phyloP scores from a whole-genome alignment of 306 rosid species.

The Fragaria nilgerrensis region DNA sequence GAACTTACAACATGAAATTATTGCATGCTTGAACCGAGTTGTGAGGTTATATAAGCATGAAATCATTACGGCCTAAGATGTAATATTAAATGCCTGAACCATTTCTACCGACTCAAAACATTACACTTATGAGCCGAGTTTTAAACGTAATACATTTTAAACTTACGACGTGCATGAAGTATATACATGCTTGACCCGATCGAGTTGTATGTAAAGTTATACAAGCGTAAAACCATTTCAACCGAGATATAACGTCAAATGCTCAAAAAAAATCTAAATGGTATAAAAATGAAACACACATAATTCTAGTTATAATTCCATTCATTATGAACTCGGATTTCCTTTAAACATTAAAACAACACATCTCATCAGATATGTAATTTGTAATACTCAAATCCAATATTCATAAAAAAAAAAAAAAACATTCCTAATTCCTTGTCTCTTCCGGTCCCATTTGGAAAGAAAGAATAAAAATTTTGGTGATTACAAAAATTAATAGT shows the following conservation, averaged over 20 bases:
- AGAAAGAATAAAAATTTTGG: neutral
- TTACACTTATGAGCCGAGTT: neutral
- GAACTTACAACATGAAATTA: too few species aligned
- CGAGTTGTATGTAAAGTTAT: neutral
- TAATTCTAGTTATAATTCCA: too few species aligned
- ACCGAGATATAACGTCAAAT: neutral
- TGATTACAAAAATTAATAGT: neutral
- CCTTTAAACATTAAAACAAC: neutral
- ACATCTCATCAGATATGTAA: too few species aligned
- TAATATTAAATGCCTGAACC: neutral
- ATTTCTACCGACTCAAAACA: neutral
- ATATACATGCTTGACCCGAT: neutral
- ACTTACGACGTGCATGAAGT: neutral
- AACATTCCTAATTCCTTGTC: neutral
- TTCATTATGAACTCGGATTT: neutral
- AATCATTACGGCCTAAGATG: neutral
- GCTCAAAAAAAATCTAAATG: neutral
- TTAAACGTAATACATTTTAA: neutral
- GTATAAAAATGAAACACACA: neutral
- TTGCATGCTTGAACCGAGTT: neutral
- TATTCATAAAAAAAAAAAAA: too few species aligned
- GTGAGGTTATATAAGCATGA: neutral
- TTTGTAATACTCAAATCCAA: neutral
- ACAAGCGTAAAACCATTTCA: neutral
- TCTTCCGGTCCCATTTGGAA: neutral